Evolutionary conservation across 1,284 basidiomycete genomes (phyloP).

Genomic region (Moniliophthora roreri): DNA sequence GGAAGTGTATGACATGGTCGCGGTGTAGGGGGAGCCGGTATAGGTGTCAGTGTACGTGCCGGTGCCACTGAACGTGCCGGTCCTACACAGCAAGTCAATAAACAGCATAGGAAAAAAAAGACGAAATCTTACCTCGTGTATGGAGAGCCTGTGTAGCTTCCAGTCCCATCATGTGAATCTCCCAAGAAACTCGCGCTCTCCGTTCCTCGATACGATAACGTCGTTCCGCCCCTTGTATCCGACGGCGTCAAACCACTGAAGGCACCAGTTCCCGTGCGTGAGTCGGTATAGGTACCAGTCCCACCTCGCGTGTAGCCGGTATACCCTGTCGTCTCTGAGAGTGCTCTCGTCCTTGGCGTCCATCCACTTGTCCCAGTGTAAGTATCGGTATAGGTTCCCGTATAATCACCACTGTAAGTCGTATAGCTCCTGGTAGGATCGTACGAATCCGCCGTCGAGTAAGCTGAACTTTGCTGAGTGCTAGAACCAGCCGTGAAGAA

Average conservation of each 20-base stretch:
- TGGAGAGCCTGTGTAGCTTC: slow-evolving; percentile 16
- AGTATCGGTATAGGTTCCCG: slow-evolving; percentile 29
- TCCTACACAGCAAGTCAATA: slow-evolving; percentile 19
- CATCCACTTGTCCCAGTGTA: slow-evolving; percentile 23
- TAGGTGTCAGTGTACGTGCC: too few relatives aligned
- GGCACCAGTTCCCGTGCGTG: slow-evolving; percentile 21
- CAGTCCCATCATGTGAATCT: slow-evolving; percentile 46
- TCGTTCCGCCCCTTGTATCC: too few relatives aligned
- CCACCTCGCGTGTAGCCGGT: slow-evolving; percentile 9
- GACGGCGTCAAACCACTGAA: slow-evolving; percentile 16
- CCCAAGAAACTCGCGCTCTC: slow-evolving; percentile 57
- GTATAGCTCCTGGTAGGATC: slow-evolving; percentile 9
- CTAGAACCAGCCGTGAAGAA: slow-evolving; percentile 51
- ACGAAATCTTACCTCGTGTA: slow-evolving; percentile 8
- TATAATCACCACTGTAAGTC: slow-evolving; percentile 25
- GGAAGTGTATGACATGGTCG: slow-evolving; percentile 25
- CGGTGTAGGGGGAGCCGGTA: slow-evolving; percentile 26
- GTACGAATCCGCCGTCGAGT: slow-evolving; percentile 12
- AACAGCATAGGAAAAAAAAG: slow-evolving; percentile 14
- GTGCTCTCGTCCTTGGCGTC: background rate
- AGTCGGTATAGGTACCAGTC: slow-evolving; percentile 19
- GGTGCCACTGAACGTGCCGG: background rate
- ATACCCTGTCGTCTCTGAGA: slow-evolving; percentile 10
- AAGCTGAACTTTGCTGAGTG: slow-evolving; percentile 5
- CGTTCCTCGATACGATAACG: slow-evolving; percentile 54